Percentiles rank a stretch among this genome's conserved stretches.
These are phyloP conservation scores for Neonectria punicea DNA, from an alignment of 2,329 filamentous ascomycete genomes.

Conservation along the genomic window DNA sequence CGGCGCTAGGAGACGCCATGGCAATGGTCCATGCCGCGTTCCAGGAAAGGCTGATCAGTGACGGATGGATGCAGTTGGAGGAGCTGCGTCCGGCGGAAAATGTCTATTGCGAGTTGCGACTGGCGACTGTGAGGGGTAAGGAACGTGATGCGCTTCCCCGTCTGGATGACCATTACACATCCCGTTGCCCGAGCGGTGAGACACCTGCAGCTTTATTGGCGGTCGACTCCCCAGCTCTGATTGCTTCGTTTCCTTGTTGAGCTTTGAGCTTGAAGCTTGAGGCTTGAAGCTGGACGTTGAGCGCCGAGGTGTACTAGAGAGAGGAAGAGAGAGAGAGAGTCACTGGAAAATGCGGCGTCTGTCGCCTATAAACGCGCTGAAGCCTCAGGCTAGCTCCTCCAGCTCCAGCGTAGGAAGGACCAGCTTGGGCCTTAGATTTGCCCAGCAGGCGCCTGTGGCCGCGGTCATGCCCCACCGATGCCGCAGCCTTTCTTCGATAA, in stretches of 20 bases:
- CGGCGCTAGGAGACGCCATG: conserved; percentile 46
- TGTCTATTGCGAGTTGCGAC: conserved; percentile 20
- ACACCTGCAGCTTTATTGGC: conserved; percentile 16
- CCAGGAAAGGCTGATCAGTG: background rate
- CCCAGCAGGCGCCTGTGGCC: background rate
- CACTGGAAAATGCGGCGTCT: conserved; percentile 35
- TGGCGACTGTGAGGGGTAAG: conserved; percentile 33
- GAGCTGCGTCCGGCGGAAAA: conserved; percentile 22
- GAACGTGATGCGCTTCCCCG: conserved; percentile 23
- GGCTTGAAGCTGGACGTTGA: background rate
- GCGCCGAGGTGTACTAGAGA: background rate
- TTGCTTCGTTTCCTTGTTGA: background rate
- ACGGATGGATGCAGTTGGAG: conserved; percentile 2
- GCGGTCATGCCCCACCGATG: conserved; percentile 17
- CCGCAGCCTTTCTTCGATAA: conserved; percentile 11
- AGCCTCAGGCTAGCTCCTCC: conserved; percentile 34
- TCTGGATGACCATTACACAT: conserved; percentile 24
- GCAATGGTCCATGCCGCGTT: conserved; percentile 4
- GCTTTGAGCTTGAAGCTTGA: conserved; percentile 5
- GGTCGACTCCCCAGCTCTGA: background rate
- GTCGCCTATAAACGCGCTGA: conserved; percentile 40
- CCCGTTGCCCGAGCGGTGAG: conserved; percentile 20
- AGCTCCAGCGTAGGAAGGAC: conserved; percentile 9
- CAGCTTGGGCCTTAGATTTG: background rate
- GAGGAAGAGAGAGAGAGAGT: too few species aligned